A percentile compares a stretch with the other conserved stretches of the same genome.
phyloP scores from a whole-genome alignment of 176 grass and related monocot species.

The Rhynchospora breviuscula region DNA sequence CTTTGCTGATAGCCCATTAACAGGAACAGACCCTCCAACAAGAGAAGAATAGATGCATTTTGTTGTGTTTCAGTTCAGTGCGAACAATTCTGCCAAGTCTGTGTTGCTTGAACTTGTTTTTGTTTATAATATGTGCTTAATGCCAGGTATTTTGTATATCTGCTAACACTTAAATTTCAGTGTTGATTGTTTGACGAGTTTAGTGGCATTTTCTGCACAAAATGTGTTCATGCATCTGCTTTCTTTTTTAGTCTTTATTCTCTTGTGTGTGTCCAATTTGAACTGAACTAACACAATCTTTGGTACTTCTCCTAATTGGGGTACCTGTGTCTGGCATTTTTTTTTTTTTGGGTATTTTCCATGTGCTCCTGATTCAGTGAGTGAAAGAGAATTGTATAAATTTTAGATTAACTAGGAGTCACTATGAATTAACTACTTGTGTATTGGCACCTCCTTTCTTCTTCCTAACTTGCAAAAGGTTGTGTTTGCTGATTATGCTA shows the following conservation, averaged over 20 bases:
- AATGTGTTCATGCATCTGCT: background rate
- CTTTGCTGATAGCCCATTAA: conserved; percentile 72
- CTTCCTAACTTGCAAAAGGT: too few species aligned
- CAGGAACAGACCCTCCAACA: conserved; percentile 61
- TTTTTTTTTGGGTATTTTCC: background rate
- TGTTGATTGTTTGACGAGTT: background rate
- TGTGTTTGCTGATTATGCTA: too few species aligned
- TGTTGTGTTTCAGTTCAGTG: background rate
- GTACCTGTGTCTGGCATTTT: background rate
- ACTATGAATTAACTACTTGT: too few species aligned
- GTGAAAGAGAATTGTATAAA: background rate
- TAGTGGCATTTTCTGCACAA: background rate
- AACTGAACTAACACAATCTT: background rate
- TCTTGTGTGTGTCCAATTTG: background rate
- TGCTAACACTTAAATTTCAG: background rate
- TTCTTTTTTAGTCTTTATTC: background rate
- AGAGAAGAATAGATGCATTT: conserved; percentile 54
- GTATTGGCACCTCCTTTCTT: too few species aligned
- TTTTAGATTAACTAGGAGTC: background rate
- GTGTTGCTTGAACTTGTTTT: background rate
- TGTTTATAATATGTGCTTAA: background rate
- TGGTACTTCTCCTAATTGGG: conserved; percentile 4
- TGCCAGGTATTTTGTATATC: background rate
- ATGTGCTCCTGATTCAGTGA: background rate
- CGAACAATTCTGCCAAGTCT: background rate